A percentile compares a stretch with the other conserved stretches of the same genome.
phyloP scores from a whole-genome alignment of 495 filamentous ascomycete species.

The Aspergillus coremiiformis region DNA sequence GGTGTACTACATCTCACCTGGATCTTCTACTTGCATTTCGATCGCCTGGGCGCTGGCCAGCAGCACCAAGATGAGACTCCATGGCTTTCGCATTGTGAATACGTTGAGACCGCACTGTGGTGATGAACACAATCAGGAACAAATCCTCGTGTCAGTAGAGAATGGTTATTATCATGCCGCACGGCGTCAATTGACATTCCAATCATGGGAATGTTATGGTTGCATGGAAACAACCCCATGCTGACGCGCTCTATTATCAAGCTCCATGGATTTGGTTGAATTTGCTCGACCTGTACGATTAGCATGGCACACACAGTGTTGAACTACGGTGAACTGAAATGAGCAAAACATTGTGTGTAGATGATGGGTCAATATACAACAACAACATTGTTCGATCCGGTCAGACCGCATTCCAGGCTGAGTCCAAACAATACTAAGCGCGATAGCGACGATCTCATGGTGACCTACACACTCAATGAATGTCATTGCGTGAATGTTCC shows the following conservation, averaged over 20 bases:
- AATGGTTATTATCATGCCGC: not conserved
- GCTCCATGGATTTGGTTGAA: too few relatives aligned
- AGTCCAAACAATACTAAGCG: not conserved
- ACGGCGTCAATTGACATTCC: constrained; percentile 7
- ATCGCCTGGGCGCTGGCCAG: constrained; percentile 14
- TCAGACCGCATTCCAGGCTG: not conserved
- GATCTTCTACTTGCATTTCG: constrained; percentile 15
- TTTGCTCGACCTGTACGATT: too few relatives aligned
- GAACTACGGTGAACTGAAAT: not conserved
- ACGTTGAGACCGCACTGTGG: not conserved
- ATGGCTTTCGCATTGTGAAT: constrained; percentile 11
- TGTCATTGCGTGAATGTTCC: constrained; percentile 43
- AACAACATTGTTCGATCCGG: not conserved
- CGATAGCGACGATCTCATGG: not conserved
- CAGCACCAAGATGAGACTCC: constrained; percentile 8
- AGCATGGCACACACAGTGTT: too few relatives aligned
- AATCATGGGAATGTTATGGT: constrained; percentile 2
- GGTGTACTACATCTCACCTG: constrained; percentile 1
- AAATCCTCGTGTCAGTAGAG: not conserved
- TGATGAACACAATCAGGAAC: not conserved
- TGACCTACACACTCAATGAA: too few relatives aligned
- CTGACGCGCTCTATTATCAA: too few relatives aligned
- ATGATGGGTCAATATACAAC: not conserved
- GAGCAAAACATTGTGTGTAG: too few relatives aligned
- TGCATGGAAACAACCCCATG: not conserved